A percentile compares a stretch with the other conserved stretches of the same genome.
phyloP scores from a whole-genome alignment of 257 asterid genomes.

The Solanum bukasovii region DNA sequence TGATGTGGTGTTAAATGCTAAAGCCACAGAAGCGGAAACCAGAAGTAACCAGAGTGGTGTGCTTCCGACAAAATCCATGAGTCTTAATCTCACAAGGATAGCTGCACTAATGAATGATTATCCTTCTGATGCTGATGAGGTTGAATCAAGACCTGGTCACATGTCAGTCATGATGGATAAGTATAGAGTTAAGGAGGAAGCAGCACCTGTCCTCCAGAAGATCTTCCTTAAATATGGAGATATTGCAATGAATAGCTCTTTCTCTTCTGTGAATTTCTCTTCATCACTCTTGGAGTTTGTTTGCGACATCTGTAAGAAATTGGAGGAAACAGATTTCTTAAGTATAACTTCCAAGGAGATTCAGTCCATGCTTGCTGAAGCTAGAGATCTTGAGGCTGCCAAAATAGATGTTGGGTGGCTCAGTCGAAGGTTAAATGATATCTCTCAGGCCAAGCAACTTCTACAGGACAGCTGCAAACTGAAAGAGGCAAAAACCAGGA shows the following conservation, averaged over 20 bases:
- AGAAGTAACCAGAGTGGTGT: neutral
- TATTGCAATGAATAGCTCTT: constrained; percentile 3
- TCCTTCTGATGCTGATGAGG: constrained; percentile 1
- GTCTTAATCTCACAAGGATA: neutral
- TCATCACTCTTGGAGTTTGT: neutral
- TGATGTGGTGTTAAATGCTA: neutral
- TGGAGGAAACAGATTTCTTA: neutral
- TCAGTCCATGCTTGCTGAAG: neutral
- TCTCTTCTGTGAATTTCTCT: neutral
- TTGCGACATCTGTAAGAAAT: neutral
- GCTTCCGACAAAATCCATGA: neutral
- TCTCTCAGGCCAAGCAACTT: neutral
- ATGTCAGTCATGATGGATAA: neutral
- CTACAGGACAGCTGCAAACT: neutral
- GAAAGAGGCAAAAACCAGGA: neutral
- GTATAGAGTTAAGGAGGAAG: constrained; percentile 6
- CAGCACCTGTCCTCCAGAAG: neutral
- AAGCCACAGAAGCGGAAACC: neutral
- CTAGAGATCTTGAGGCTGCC: neutral
- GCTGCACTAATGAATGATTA: neutral
- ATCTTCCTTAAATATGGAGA: constrained; percentile 5
- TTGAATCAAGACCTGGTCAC: neutral
- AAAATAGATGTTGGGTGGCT: neutral
- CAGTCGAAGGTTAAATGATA: neutral
- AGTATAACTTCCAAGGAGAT: neutral